Evolutionary conservation across 1,139 yeast species (phyloP), one percentile per base, ranked within the genome.

Genomic region (Kodamaea sp.): DNA sequence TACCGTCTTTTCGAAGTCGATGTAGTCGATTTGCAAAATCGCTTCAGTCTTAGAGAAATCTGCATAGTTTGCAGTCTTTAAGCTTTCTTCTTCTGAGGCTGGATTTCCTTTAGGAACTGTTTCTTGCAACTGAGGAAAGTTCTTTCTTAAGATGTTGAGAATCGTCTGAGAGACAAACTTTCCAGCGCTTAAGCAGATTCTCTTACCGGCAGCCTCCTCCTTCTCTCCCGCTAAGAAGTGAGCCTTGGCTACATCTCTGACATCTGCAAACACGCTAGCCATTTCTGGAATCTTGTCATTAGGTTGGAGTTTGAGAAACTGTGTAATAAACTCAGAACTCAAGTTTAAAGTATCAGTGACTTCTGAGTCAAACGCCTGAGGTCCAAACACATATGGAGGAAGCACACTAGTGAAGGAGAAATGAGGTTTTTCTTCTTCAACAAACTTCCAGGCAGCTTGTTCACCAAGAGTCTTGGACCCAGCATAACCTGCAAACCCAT

Each of bases 351-450:
- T 38, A 3, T 47, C 52, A 23, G 43, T 50, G 5, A 47, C 59
- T 29, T 48, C 56, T 7, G 49, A 42, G 33, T 59, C 60, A 41
- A 66, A 67, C 15, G 51, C 53, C 41, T 72, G 73, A 5, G 81
- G 82, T 11, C 82, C 82, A 44, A 70, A 64, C 1, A 74, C 78
- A 43, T 60, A 73, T 15, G 68, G 69, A n/a, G 83, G 82, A 39
- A 66, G 67, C 6, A 77, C 66, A 1, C 72, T 61, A 7, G 70
- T 53, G 19, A 78, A 46, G 7, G 57, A 56, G 47, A 77, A 78
- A 16, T 53, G 55, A 10, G 75, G 70, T 3, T 59, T 57, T 19
- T 60, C 50, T 9, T 44, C 41, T 28, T 60, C 47, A 16, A 70
- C 53, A 41, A 73, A 77, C 1, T 73, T 68, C 79, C 83, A 74